Conservation (phyloP, 1,139 yeast genomes). For the Diutina rugosa region DNA sequence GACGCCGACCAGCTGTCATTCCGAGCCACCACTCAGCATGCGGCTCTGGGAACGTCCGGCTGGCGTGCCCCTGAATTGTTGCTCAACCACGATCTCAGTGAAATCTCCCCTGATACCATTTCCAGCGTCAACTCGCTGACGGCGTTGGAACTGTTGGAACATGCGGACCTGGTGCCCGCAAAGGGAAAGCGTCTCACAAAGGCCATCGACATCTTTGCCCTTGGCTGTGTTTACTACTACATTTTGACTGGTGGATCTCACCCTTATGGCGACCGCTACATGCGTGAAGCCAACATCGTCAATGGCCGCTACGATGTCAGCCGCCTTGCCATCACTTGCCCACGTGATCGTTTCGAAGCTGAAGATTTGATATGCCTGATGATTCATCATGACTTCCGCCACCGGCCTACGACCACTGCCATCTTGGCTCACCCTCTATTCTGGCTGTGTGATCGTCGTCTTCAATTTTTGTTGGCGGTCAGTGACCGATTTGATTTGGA, state of each 20-base stretch:
- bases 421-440: conserved; percentile 80
- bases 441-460: conserved; percentile 65
- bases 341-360: conserved; percentile 48
- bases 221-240: conserved; percentile 90
- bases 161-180: conserved; percentile 5
- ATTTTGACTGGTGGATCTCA: conserved; percentile 77
- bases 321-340: conserved; percentile 22
- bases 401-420: conserved; percentile 59
- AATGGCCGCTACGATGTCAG: conserved; percentile 53
- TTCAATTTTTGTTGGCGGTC: conserved; percentile 73
- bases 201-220: conserved; percentile 85
- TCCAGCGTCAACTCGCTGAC: conserved; percentile 17
- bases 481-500: conserved; percentile 89
- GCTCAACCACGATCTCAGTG: conserved; percentile 28
- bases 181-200: conserved; percentile 58
- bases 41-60: conserved; percentile 89
- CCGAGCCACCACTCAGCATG: conserved; percentile 82
- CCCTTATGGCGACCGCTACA: conserved; percentile 85
- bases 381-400: conserved; percentile 55
- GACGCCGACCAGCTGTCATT: conserved; percentile 91
- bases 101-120: conserved; percentile 29
- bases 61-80: conserved; percentile 96
- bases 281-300: conserved; percentile 81
- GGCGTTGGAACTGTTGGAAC: conserved; percentile 5
- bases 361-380: conserved; percentile 57